Conservation (phyloP, 352 stramenopile species). For the Pythium phragmitis region DNA sequence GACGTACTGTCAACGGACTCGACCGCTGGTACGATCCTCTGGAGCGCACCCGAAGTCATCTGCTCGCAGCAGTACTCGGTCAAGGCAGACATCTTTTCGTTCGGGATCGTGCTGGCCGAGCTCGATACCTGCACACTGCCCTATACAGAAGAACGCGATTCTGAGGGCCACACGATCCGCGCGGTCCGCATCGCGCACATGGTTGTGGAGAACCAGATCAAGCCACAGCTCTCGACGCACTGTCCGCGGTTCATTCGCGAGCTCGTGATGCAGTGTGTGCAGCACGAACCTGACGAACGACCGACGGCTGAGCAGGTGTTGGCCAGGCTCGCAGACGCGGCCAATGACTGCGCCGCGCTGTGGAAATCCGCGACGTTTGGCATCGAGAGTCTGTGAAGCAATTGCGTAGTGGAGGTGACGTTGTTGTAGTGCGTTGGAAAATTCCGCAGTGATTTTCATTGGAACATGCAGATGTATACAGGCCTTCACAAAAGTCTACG, state of each 20-base stretch:
- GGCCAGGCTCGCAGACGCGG: slow-evolving; percentile 19
- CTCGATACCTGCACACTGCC: slow-evolving; percentile 53
- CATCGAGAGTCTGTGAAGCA: neutral
- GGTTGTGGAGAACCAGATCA: slow-evolving; percentile 33
- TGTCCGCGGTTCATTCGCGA: slow-evolving; percentile 44
- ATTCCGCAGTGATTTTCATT: too few relatives aligned
- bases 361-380: slow-evolving; percentile 11
- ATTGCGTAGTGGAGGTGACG: neutral
- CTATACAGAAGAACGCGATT: slow-evolving; percentile 25
- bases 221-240: slow-evolving; percentile 28
- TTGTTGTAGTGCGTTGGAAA: too few relatives aligned
- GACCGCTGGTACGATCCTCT: slow-evolving; percentile 35
- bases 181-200: slow-evolving; percentile 32
- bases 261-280: slow-evolving; percentile 37
- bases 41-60: slow-evolving; percentile 55
- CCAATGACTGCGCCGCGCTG: slow-evolving; percentile 22
- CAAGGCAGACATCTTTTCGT: slow-evolving; percentile 58
- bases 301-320: slow-evolving; percentile 37
- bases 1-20: slow-evolving; percentile 28
- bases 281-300: slow-evolving; percentile 33
- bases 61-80: slow-evolving; percentile 32
- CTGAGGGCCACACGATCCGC: slow-evolving; percentile 14
- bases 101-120: slow-evolving; percentile 51
- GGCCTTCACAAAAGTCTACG: slow-evolving; percentile 4
- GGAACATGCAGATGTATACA: too few relatives aligned